Evolutionary conservation across 129 eudicot genomes (phyloP).

Genomic region (Scalesia atractyloides): DNA sequence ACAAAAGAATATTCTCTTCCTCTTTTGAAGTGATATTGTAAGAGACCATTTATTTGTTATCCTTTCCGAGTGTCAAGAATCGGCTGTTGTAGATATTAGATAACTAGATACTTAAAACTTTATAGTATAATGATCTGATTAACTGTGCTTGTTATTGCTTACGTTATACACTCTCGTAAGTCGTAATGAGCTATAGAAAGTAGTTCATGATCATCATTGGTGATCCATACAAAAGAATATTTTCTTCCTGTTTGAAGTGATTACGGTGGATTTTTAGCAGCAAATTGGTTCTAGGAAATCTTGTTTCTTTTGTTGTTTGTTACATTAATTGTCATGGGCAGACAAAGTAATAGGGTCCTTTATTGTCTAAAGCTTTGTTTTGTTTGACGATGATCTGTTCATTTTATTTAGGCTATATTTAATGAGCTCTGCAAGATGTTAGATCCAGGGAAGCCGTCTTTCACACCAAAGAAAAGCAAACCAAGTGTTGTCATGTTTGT

Average conservation of each 20-base stretch:
- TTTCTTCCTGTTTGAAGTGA: not conserved
- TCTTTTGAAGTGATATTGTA: not conserved
- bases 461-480: conserved; percentile 87
- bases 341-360: not conserved
- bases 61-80: too few species aligned
- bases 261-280: not conserved
- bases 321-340: not conserved
- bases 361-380: not conserved
- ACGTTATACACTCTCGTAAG: not conserved
- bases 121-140: not conserved
- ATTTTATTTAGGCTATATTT: conserved; percentile 65
- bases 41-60: too few species aligned
- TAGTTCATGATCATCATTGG: not conserved
- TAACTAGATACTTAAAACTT: too few species aligned
- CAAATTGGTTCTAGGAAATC: not conserved
- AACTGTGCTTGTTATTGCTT: not conserved
- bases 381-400: not conserved
- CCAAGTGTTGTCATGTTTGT: conserved; percentile 92
- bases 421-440: conserved; percentile 91
- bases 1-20: not conserved
- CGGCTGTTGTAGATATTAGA: too few species aligned
- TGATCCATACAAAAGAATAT: not conserved
- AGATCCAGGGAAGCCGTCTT: conserved; percentile 97
- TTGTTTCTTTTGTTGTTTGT: conserved; percentile 7
- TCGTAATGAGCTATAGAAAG: not conserved